Evolutionary conservation across 805 yeast species (phyloP), one percentile per base, ranked within the genome.

Genomic region (Jamesozyma hellenica): DNA sequence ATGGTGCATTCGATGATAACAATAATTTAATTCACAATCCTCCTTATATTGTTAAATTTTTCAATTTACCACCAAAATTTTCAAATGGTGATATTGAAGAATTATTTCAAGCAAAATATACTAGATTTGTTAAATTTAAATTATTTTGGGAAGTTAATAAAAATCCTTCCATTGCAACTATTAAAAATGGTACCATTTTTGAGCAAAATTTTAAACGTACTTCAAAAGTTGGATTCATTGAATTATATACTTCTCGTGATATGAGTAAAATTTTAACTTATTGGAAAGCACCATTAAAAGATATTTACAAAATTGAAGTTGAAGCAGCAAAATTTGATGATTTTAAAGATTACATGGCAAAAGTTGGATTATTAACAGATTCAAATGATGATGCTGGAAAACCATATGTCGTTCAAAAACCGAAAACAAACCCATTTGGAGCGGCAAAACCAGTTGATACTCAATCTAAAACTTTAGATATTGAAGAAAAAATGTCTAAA

Each of bases 361-460:
- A 52, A 43, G 45, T 42, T 30, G 55, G 32, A 41, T 44, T 45
- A 31, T 47, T 48, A 54, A 60, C 46, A 4, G 53, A 53, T 29
- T 51, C 54, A 16, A 41, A 39, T 28, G 55, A 51, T 30, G 52
- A 53, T 35, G 52, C 62, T 7, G 37, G 51, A 7, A 50, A 36
- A 36, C 52, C 60, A 4, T 55, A 48, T 34, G 41, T 36, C 13
- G 45, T 39, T 14, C 56, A 49, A 4, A 49, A 63, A 50, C 55
- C 66, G 3, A 78, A 73, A 49, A 46, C 72, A 0, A 82, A 77
- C 54, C 92, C 94, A 4, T 85, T 86, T 64, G 95, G 95, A 0
- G 65, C 72, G 4, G 95, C 95, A 1, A 82, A 76, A 60, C 95
- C 95, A 1, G 90, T 85, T 5, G 95, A 85, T 57, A 75, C 82